phyloP scores from a whole-genome alignment of 225 moss, liverwort and hornwort species.

The Neckera pumila region DNA sequence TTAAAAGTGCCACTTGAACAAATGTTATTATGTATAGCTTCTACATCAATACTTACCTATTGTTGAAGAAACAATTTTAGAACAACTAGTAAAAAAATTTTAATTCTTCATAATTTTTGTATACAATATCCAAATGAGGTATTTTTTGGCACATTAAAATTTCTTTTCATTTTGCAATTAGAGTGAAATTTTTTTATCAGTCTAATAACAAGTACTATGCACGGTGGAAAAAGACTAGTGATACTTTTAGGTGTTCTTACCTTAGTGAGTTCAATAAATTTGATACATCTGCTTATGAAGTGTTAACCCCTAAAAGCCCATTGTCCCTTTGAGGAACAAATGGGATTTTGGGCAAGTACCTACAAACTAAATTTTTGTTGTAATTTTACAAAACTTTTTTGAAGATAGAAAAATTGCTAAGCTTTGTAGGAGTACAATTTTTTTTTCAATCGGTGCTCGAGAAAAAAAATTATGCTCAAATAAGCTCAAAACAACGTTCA shows the following conservation, averaged over 20 bases:
- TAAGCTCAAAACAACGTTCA: no score
- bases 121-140: background rate
- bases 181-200: background rate
- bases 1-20: background rate
- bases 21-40: background rate
- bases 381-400: no score
- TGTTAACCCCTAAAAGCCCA: no score
- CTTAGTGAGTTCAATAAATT: background rate
- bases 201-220: no score
- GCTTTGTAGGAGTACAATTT: no score
- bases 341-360: no score
- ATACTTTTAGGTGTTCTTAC: background rate
- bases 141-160: background rate
- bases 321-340: no score
- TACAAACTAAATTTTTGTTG: no score
- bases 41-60: background rate
- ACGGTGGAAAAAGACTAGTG: background rate
- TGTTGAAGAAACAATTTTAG: background rate
- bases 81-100: background rate
- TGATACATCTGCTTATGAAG: background rate
- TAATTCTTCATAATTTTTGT: background rate
- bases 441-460: no score
- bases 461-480: no score
- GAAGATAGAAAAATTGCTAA: no score
- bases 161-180: background rate